Evolutionary conservation across 2,329 filamentous ascomycete genomes (phyloP).

Genomic region (Parafenestella ontariensis): DNA sequence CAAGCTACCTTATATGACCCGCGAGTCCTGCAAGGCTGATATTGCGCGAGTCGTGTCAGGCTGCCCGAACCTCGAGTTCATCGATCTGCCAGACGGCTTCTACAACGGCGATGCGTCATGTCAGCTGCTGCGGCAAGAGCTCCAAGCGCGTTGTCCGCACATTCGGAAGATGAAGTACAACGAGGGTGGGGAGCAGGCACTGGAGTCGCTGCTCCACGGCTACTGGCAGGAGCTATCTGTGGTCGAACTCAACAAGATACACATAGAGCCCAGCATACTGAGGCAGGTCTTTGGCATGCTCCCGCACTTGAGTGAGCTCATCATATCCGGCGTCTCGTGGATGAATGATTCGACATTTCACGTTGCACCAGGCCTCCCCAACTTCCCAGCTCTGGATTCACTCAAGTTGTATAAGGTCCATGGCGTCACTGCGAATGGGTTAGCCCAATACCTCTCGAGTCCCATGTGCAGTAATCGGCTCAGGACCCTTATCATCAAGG

Average conservation of each 20-base stretch:
- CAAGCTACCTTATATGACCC: slow-evolving; percentile 93
- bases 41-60: slow-evolving; percentile 86
- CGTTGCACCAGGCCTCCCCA: slow-evolving; percentile 68
- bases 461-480: slow-evolving; percentile 64
- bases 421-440: slow-evolving; percentile 73
- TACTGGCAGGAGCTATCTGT: slow-evolving; percentile 76
- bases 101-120: slow-evolving; percentile 81
- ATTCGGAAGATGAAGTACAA: slow-evolving; percentile 90
- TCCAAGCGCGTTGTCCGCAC: slow-evolving; percentile 82
- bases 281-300: slow-evolving; percentile 75
- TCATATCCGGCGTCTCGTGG: slow-evolving; percentile 71
- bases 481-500: slow-evolving; percentile 71
- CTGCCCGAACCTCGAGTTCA: slow-evolving; percentile 82
- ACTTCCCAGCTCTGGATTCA: slow-evolving; percentile 76
- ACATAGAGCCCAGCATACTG: slow-evolving; percentile 73
- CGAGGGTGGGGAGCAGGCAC: slow-evolving; percentile 76
- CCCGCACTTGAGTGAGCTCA: slow-evolving; percentile 73
- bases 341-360: slow-evolving; percentile 81
- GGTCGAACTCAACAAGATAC: slow-evolving; percentile 71
- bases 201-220: slow-evolving; percentile 72
- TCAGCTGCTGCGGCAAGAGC: slow-evolving; percentile 78
- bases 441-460: slow-evolving; percentile 72
- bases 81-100: slow-evolving; percentile 89
- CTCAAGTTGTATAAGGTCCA: slow-evolving; percentile 76
- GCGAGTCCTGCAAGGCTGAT: slow-evolving; percentile 83